phyloP scores from a whole-genome alignment of 805 yeast genomes.

The Lachancea fermentati region DNA sequence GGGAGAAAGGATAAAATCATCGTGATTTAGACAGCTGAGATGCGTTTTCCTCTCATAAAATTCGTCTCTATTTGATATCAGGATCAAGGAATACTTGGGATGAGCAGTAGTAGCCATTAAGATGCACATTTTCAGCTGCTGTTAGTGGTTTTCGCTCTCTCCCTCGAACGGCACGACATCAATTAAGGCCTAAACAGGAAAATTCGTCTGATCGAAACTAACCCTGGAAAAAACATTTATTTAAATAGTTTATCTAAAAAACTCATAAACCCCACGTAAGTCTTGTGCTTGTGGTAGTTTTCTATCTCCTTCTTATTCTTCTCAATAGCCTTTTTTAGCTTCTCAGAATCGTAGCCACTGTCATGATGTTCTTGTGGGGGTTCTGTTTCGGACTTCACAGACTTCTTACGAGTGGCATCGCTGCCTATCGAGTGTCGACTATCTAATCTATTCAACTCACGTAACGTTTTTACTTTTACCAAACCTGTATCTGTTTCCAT shows the following conservation, averaged over 20 bases:
- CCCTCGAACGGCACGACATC: too few relatives aligned
- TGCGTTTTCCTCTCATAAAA: slow-evolving; percentile 68
- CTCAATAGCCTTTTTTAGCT: slow-evolving; percentile 29
- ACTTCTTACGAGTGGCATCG: slow-evolving; percentile 4
- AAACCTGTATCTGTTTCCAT: slow-evolving; percentile 63
- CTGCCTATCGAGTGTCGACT: slow-evolving; percentile 11
- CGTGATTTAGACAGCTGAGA: slow-evolving; percentile 39
- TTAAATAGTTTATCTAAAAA: slow-evolving; percentile 23
- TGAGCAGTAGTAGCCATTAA: slow-evolving; percentile 61
- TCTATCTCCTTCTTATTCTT: slow-evolving; percentile 29
- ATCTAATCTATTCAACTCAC: slow-evolving; percentile 43
- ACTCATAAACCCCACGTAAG: slow-evolving; percentile 20
- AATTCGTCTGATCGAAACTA: neutral
- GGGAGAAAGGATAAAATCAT: slow-evolving; percentile 51
- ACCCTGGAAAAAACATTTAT: too few relatives aligned
- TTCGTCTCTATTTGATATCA: slow-evolving; percentile 86
- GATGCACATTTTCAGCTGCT: slow-evolving; percentile 61
- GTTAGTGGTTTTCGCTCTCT: slow-evolving; percentile 22
- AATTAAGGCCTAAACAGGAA: too few relatives aligned
- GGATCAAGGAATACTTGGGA: slow-evolving; percentile 67
- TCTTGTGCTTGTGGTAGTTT: slow-evolving; percentile 20
- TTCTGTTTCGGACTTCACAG: slow-evolving; percentile 4
- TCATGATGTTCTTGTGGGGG: slow-evolving; percentile 1
- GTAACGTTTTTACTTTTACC: slow-evolving; percentile 53
- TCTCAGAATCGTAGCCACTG: slow-evolving; percentile 15